Evolutionary conservation across 768 basidiomycete genomes (phyloP), one percentile per base, ranked within the genome.

Genomic region (Filobasidium wieringae): DNA sequence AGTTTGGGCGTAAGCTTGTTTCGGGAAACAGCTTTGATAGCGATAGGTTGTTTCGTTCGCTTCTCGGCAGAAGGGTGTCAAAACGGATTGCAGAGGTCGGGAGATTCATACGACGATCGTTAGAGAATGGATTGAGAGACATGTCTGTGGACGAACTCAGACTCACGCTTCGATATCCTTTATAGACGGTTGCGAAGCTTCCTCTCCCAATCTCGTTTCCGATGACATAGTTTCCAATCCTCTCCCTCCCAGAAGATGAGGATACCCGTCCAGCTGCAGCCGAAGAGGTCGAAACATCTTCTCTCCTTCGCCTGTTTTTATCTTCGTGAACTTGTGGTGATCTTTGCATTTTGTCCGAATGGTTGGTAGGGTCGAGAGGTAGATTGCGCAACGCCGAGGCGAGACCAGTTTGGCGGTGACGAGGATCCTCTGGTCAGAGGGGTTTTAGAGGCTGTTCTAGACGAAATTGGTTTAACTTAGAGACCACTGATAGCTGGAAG

Each of bases 131-230:
- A 40, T 40, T 40, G 11, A 17, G 4, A 15, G 37, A 4, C 17
- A 40, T 4, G 22, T 40, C 37, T 27, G 9, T 55, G 4, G 19
- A 8, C 22, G 40, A 27, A 55, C 5, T 26, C 15, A 2, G 39
- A 75, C 84, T 58, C 64, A 88, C 91, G 75, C 85, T 83, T 72
- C 91, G 85, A 76, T 88, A 89, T 51, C 89, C 92, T 65, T 88
- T 88, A 74, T 88, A 92, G 37, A 99, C 93, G 0, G 86, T 93
- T 15, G 93, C 93, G 74, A 97, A 97, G 72, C 87, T 90, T 17
- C 93, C 93, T 72, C 72, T 66, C 4, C 77, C 77, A 39, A 77
- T 76, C 68, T 77, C 77, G n/a, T 63, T 64, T 0, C 68, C 69
- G 26, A 78, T 64, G 22, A 68, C 53, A 69, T 77, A 78, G 53